Evolutionary conservation across 2,329 filamentous ascomycete species (phyloP), one percentile per base, ranked within the genome.

Genomic region (Alternaria triticina): DNA sequence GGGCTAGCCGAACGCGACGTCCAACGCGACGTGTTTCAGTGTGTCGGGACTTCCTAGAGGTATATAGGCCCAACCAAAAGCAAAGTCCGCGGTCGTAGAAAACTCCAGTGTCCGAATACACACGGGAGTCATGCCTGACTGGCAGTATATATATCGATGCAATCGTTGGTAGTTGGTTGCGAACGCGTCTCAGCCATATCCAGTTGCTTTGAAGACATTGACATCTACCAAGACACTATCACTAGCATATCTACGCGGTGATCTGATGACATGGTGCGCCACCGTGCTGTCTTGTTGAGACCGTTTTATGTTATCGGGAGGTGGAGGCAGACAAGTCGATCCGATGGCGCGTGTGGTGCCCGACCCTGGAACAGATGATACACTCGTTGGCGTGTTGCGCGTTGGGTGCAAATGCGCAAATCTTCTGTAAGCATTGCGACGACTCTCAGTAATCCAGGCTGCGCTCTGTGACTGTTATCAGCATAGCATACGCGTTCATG

Each of bases 21-120:
- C 43, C 59, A 44, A 65, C 44, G 59, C 52, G 52, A n/a, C 43
- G 47, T 50, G 64, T 67, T 67, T 67, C 64, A 65, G 45, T 40
- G 15, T 20, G 55, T 57, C 51, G 22, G 55, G 56, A 62, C 52
- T 54, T 62, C 30, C 51, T 33, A 23, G 13, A 40, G 20, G 25
- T 52, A 12, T 6, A 12, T 15, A 52, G 0, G 20, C 10, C 20
- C 49, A 17, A 17, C 3, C 2, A 13, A 12, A 11, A 40, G 28
- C 13, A 22, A 40, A 13, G 5, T 23, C 30, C 36, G 36, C 36
- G n/a, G 36, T 17, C 15, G 6, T 17, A 11, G 36, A 17, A 17
- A 17, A 40, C 36, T 15, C n/a, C 3, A 40, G 15, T 40, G 36
- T 17, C 15, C 36, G 15, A 17, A 17, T 5, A 13, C 5, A 52